Evolutionary conservation across 805 yeast species (phyloP), one percentile per base, ranked within the genome.

Genomic region (Starmerella powellii): DNA sequence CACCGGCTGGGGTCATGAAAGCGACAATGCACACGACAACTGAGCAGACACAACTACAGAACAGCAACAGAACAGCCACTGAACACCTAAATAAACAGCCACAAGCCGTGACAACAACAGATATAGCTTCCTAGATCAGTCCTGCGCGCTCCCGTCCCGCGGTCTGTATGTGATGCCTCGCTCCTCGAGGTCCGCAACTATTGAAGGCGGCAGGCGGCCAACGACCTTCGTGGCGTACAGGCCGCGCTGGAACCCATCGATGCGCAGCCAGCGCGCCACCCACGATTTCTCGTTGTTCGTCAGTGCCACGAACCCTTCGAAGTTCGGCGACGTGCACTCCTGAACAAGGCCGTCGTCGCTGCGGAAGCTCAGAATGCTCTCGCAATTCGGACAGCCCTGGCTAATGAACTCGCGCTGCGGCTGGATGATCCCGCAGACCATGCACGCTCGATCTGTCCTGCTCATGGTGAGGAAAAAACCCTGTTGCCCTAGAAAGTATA

Each of bases 341-440:
- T 78, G 80, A 38, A 82, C 81, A 29, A 84, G 74, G 16, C 80
- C 76, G 40, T 86, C 94, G 55, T 91, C 95, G 55, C 76, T 80
- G 37, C 70, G 72, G 55, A 72, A 76, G 51, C 81, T 86, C 55
- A 88, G 70, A 23, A 88, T 75, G 40, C 87, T 77, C 56, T 85
- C 97, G 65, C 98, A 88, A 68, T 88, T 88, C 12, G 98, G 97
- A 63, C 98, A 88, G 6, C 97, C 97, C 16, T 75, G 75, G 44
- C 77, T 78, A 38, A 81, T 74, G 60, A 91, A 91, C 55, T 71
- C 72, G 71, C 65, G 48, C 42, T 80, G 73, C 4, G 94, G 76
- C 56, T 84, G 94, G 42, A 88, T 83, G 41, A 88, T 72, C 3
- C 96, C 97, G 63, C 98, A 88, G 45, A 91, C 73, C 95, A 88